phyloP scores from a whole-genome alignment of 2,329 filamentous ascomycete species.

The Microascus cirrosus region DNA sequence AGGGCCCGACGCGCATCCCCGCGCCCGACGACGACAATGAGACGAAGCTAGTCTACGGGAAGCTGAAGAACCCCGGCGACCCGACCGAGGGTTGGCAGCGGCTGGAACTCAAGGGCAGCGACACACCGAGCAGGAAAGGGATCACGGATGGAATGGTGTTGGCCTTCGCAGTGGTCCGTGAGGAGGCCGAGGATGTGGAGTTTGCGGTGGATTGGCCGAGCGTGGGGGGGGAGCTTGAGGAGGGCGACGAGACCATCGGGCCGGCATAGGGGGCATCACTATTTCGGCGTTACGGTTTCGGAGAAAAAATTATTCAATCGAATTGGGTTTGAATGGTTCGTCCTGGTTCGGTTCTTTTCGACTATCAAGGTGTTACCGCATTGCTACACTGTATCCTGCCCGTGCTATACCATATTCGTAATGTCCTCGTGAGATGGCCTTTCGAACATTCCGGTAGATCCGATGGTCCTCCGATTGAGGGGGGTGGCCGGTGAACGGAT shows the following conservation, averaged over 20 bases:
- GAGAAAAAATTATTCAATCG: neutral
- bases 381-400: too few species aligned
- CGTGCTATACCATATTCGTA: too few species aligned
- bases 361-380: too few species aligned
- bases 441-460: too few species aligned
- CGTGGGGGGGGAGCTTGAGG: slow-evolving; percentile 24
- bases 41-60: slow-evolving; percentile 30
- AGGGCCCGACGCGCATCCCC: slow-evolving; percentile 24
- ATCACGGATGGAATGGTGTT: slow-evolving; percentile 35
- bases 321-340: neutral
- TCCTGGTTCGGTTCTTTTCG: too few species aligned
- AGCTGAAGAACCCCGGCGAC: slow-evolving; percentile 32
- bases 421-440: too few species aligned
- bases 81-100: slow-evolving; percentile 36
- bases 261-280: neutral
- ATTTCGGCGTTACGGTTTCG: neutral
- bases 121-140: slow-evolving; percentile 28
- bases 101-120: slow-evolving; percentile 23
- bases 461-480: too few species aligned
- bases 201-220: slow-evolving; percentile 35
- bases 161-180: slow-evolving; percentile 33
- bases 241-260: slow-evolving; percentile 1
- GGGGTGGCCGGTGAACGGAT: too few species aligned
- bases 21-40: slow-evolving; percentile 16
- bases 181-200: slow-evolving; percentile 23